A percentile compares a stretch with the other conserved stretches of the same genome.
Evolutionary conservation across 345 rosid species (phyloP).

Genomic region (Eucalyptus paniculata): DNA sequence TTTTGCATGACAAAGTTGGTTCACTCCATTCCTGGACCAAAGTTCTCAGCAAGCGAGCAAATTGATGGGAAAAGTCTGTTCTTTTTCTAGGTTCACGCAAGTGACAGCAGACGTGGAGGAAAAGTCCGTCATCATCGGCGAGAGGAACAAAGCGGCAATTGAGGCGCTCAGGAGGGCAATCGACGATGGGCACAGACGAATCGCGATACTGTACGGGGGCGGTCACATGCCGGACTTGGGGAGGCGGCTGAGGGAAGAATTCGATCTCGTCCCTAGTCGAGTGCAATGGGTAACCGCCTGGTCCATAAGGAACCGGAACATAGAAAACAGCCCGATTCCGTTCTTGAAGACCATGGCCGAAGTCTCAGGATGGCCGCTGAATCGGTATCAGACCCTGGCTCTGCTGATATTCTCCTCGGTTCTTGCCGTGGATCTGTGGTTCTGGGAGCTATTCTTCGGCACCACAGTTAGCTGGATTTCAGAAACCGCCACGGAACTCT

Average conservation of each 20-base stretch:
- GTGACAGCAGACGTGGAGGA: slow-evolving; percentile 71
- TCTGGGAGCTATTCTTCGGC: slow-evolving; percentile 73
- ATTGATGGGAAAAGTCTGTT: not conserved
- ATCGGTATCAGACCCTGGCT: slow-evolving; percentile 81
- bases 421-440: slow-evolving; percentile 81
- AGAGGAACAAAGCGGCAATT: slow-evolving; percentile 70
- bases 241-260: slow-evolving; percentile 66
- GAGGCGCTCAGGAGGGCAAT: slow-evolving; percentile 59
- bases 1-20: not conserved
- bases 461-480: slow-evolving; percentile 49
- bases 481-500: slow-evolving; percentile 21
- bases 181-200: slow-evolving; percentile 54
- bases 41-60: not conserved
- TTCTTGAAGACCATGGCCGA: slow-evolving; percentile 58
- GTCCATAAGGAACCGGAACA: slow-evolving; percentile 56
- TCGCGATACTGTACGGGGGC: slow-evolving; percentile 84
- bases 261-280: slow-evolving; percentile 46
- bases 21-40: not conserved
- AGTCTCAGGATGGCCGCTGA: slow-evolving; percentile 73
- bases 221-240: slow-evolving; percentile 98
- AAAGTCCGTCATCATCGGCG: slow-evolving; percentile 78
- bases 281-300: slow-evolving; percentile 91
- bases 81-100: slow-evolving; percentile 51
- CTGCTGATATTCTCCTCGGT: slow-evolving; percentile 61
- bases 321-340: slow-evolving; percentile 40